Evolutionary conservation across 164 flowering plant genomes (phyloP).

Genomic region (Vitis amurensis): DNA sequence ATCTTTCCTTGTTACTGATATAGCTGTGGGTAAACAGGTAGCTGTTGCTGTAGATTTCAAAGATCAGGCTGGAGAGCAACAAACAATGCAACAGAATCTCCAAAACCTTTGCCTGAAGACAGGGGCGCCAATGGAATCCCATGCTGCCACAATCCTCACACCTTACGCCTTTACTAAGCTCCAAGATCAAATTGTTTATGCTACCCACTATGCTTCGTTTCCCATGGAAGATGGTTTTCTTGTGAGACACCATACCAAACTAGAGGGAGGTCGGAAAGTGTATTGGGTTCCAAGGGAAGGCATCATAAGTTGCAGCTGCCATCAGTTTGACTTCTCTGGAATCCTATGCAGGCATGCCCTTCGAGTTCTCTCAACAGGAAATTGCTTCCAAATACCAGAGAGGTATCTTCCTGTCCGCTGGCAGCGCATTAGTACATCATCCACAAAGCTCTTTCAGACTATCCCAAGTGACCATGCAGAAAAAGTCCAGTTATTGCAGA

Average conservation of each 20-base stretch:
- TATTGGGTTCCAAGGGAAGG: constrained; percentile 79
- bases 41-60: constrained; percentile 86
- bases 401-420: constrained; percentile 79
- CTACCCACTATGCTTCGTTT: constrained; percentile 91
- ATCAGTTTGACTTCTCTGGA: constrained; percentile 88
- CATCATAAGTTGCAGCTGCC: constrained; percentile 79
- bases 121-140: constrained; percentile 96
- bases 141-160: constrained; percentile 82
- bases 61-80: constrained; percentile 94
- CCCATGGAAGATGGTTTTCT: constrained; percentile 71
- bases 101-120: constrained; percentile 89
- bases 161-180: constrained; percentile 91
- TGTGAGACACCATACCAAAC: constrained; percentile 85
- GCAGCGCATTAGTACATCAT: constrained; percentile 55
- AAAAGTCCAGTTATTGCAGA: constrained; percentile 66
- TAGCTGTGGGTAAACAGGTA: constrained; percentile 44
- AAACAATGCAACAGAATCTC: constrained; percentile 93
- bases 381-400: constrained; percentile 95
- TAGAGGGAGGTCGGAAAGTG: constrained; percentile 83
- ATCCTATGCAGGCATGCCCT: constrained; percentile 90
- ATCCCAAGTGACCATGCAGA: constrained; percentile 50
- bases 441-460: constrained; percentile 36
- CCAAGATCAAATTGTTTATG: constrained; percentile 88
- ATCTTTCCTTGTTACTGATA: neutral
- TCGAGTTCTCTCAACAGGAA: constrained; percentile 82